These are phyloP conservation scores for Dillenia turbinata DNA, from an alignment of 164 flowering plant species.

Conservation along the genomic window DNA sequence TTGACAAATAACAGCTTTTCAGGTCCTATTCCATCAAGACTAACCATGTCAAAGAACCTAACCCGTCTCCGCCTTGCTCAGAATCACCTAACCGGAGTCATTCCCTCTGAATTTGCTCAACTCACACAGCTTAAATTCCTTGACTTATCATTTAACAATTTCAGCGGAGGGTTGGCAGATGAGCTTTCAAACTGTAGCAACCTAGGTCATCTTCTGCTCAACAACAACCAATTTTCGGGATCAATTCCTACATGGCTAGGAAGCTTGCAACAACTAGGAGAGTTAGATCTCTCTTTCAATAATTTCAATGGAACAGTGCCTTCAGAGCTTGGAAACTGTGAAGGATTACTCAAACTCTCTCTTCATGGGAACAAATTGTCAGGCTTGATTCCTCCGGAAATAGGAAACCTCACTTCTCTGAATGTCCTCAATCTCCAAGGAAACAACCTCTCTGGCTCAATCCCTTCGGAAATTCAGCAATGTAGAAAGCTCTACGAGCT, in stretches of 20 bases:
- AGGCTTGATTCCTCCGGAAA: slow-evolving; percentile 63
- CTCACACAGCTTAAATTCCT: slow-evolving; percentile 61
- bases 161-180: slow-evolving; percentile 42
- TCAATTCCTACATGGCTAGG: slow-evolving; percentile 70
- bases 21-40: slow-evolving; percentile 55
- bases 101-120: slow-evolving; percentile 56
- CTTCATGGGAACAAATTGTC: slow-evolving; percentile 61
- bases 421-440: slow-evolving; percentile 69
- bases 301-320: slow-evolving; percentile 62
- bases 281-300: slow-evolving; percentile 77
- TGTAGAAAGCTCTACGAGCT: slow-evolving; percentile 77
- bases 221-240: slow-evolving; percentile 48
- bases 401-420: slow-evolving; percentile 64
- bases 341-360: slow-evolving; percentile 62
- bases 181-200: slow-evolving; percentile 46
- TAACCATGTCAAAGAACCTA: slow-evolving; percentile 48
- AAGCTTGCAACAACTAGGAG: slow-evolving; percentile 55
- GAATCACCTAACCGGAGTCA: slow-evolving; percentile 50
- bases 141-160: slow-evolving; percentile 68
- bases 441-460: slow-evolving; percentile 69
- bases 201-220: slow-evolving; percentile 59
- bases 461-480: slow-evolving; percentile 63
- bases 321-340: slow-evolving; percentile 59
- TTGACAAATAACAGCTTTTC: slow-evolving; percentile 85
- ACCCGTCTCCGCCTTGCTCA: slow-evolving; percentile 72